Percentiles rank a stretch among this genome's conserved stretches.
Evolutionary conservation across 331 rosid species (phyloP).

Genomic region (Malus hybrid): DNA sequence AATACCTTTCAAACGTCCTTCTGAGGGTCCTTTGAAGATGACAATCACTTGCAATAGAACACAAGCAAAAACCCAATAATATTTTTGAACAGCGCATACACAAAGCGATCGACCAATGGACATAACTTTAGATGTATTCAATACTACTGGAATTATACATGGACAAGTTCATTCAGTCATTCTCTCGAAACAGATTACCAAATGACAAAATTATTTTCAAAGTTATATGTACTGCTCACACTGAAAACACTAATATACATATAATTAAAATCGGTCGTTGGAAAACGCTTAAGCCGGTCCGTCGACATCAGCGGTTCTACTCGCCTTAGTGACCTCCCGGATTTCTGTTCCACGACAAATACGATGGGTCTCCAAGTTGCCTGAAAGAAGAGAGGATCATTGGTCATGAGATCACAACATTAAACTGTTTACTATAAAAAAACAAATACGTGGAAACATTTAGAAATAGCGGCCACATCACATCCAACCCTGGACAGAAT

Average conservation of each 20-base stretch:
- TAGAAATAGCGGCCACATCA: neutral
- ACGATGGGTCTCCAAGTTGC: constrained; percentile 95
- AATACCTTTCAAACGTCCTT: constrained; percentile 63
- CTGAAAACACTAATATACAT: constrained; percentile 21
- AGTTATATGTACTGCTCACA: neutral
- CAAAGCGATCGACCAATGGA: neutral
- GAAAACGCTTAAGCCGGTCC: constrained; percentile 7
- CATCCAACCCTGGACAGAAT: neutral
- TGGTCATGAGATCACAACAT: neutral
- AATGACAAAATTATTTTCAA: neutral
- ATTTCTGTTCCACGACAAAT: constrained; percentile 86
- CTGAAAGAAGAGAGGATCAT: constrained; percentile 25
- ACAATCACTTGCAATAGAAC: neutral
- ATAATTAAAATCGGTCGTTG: constrained; percentile 21
- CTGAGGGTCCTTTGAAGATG: constrained; percentile 47
- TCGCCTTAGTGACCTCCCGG: constrained; percentile 64
- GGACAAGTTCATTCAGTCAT: neutral
- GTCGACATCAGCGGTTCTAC: neutral
- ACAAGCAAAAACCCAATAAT: neutral
- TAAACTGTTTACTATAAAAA: neutral
- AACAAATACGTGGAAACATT: neutral
- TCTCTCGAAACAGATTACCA: neutral
- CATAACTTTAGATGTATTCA: neutral
- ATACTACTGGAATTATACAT: constrained; percentile 16
- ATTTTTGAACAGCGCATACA: neutral